Evolutionary conservation across 139 green algal genomes (phyloP).

Genomic region (Closterium sp.): DNA sequence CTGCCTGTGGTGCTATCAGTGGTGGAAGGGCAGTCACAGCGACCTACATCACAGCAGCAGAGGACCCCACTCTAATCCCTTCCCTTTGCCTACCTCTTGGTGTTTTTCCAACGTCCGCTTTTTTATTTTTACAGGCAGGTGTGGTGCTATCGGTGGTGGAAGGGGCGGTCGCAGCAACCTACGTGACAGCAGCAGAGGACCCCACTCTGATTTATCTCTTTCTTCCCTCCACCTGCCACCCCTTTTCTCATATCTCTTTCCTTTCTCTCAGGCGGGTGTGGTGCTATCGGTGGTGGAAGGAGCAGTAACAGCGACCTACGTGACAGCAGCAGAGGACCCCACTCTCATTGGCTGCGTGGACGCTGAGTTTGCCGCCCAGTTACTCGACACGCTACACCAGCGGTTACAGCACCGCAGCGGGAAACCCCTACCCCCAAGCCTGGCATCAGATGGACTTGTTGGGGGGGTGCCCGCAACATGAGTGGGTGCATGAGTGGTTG

Average conservation of each 20-base stretch:
- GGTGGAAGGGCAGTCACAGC: too few relatives aligned
- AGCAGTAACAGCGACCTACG: constrained; percentile 29
- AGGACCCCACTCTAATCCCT: too few relatives aligned
- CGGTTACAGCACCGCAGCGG: constrained; percentile 41
- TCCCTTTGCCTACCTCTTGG: too few relatives aligned
- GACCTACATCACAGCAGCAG: too few relatives aligned
- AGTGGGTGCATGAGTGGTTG: too few relatives aligned
- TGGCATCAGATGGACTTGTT: neutral
- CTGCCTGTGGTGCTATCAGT: too few relatives aligned
- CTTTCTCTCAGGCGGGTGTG: constrained; percentile 16
- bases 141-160: constrained; percentile 9
- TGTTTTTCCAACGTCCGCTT: too few relatives aligned
- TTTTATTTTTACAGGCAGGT: constrained; percentile 18
- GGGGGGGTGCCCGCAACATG: neutral
- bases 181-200: constrained; percentile 3
- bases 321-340: constrained; percentile 32
- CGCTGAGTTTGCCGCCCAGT: constrained; percentile 35
- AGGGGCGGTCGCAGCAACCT: constrained; percentile 14
- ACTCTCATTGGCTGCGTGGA: constrained; percentile 23
- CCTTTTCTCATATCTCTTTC: too few relatives aligned
- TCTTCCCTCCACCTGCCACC: neutral
- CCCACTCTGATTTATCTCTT: constrained; percentile 12
- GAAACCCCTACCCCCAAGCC: neutral
- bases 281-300: neutral
- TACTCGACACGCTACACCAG: constrained; percentile 3